Evolutionary conservation across 1,284 basidiomycete species (phyloP), one percentile per base, ranked within the genome.

Genomic region (Naganishia sp.): DNA sequence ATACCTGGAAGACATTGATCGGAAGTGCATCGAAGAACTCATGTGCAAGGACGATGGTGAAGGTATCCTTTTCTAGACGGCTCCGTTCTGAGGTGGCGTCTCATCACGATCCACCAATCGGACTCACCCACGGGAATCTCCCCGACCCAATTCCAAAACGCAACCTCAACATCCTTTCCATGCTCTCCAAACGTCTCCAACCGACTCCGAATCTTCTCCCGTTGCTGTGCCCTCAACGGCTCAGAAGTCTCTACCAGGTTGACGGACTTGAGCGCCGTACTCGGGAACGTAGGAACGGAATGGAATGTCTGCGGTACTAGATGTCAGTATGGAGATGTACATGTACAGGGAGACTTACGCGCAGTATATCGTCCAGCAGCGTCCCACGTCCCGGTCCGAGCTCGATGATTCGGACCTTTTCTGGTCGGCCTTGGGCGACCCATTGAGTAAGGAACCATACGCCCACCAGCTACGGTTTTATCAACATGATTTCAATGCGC

Each of bases 21-120:
- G 95, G 95, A 56, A 99, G 83, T 0, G 95, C 95, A 75, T 99
- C 96, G 70, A 99, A 98, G 80, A 99, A 97, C 76, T 99, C 96
- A 77, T 99, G 95, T 0, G 95, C 96, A 7, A 97, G 81, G 23
- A 96, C 78, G 82, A 97, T 87, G 0, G 93, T 96, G 77, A 88
- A 98, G 47, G 80, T 81, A 18, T 85, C 83, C 39, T 81, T 75
- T 66, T 82, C 81, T 43, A 51, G 18, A 13, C 9, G 31, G 52
- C 39, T 32, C 35, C 39, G 50, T 46, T 52, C 28, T 35, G 5
- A 35, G 32, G 32, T 35, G 32, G 32, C 32, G 10, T 35, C 32
- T 10, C 32, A 35, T 35, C 32, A 10, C 32, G 5, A 6, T 35
- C 6, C 32, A 35, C 32, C 6, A 10, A 35, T 35, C 10, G 5